These are phyloP conservation scores for Umbelopsis sp. DNA, from an alignment of 192 early-diverging fungal species.

Conservation along the genomic window DNA sequence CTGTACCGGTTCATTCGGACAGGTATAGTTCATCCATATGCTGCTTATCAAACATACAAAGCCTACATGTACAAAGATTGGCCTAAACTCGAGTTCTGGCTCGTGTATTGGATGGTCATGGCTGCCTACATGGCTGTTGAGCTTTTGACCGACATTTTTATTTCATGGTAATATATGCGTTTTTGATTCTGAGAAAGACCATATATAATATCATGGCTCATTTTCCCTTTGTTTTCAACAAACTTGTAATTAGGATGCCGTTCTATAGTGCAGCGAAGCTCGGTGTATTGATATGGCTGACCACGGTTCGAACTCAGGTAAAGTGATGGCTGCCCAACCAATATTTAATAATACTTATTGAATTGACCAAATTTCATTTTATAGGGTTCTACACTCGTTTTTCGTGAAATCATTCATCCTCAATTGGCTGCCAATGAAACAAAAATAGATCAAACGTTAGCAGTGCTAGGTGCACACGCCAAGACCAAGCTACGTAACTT, in stretches of 20 bases:
- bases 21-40: slow-evolving; percentile 6
- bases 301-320: background rate
- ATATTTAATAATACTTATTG: background rate
- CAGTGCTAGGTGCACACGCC: background rate
- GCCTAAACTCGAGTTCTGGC: background rate
- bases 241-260: slow-evolving; percentile 4
- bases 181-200: background rate
- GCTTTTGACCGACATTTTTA: background rate
- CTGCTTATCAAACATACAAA: slow-evolving; percentile 6
- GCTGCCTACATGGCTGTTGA: slow-evolving; percentile 8
- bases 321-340: background rate
- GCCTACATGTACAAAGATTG: background rate
- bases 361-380: background rate
- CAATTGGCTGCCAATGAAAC: slow-evolving; percentile 11
- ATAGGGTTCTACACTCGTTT: background rate
- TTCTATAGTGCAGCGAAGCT: background rate
- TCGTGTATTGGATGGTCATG: slow-evolving; percentile 14
- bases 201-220: too few relatives aligned
- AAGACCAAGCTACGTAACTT: background rate
- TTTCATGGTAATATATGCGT: background rate
- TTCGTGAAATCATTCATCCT: slow-evolving; percentile 13
- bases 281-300: background rate
- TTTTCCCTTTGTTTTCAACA: background rate
- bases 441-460: slow-evolving; percentile 10
- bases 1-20: background rate